phyloP scores from a whole-genome alignment of 257 asterid species.

The Ligustrum vulgare region DNA sequence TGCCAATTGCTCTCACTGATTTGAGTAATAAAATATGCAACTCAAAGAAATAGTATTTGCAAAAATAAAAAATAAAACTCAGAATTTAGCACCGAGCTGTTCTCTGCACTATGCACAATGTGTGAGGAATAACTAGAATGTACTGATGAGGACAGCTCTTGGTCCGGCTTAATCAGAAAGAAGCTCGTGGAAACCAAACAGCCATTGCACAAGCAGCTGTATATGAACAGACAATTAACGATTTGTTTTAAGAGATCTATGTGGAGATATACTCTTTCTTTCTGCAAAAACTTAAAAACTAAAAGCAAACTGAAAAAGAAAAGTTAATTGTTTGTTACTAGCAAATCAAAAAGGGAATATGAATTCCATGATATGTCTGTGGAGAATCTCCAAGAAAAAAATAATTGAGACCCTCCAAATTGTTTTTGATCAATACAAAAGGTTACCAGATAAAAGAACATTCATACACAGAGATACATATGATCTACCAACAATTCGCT shows the following conservation, averaged over 20 bases:
- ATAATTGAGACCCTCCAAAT: not conserved
- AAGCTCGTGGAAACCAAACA: not conserved
- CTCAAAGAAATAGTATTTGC: not conserved
- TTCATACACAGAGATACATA: too few relatives aligned
- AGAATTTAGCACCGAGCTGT: slow-evolving; percentile 16
- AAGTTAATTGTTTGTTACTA: not conserved
- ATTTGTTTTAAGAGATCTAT: not conserved
- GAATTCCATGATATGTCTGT: not conserved
- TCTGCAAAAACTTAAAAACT: not conserved
- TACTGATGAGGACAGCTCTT: not conserved
- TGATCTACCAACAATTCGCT: too few relatives aligned
- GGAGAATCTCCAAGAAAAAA: not conserved
- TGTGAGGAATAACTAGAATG: not conserved
- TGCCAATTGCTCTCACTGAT: slow-evolving; percentile 1
- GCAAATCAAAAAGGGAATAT: not conserved
- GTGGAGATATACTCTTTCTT: not conserved
- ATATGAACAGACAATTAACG: not conserved
- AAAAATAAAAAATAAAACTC: slow-evolving; percentile 12
- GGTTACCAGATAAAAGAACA: too few relatives aligned
- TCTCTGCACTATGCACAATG: not conserved
- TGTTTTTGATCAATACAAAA: too few relatives aligned
- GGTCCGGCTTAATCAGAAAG: not conserved
- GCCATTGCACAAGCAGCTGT: not conserved
- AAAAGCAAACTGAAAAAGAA: not conserved
- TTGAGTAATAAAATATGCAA: slow-evolving; percentile 11